A percentile compares a stretch with the other conserved stretches of the same genome.
Evolutionary conservation across 495 filamentous ascomycete genomes (phyloP).

Genomic region (Hyphodiscus hymeniophilus): DNA sequence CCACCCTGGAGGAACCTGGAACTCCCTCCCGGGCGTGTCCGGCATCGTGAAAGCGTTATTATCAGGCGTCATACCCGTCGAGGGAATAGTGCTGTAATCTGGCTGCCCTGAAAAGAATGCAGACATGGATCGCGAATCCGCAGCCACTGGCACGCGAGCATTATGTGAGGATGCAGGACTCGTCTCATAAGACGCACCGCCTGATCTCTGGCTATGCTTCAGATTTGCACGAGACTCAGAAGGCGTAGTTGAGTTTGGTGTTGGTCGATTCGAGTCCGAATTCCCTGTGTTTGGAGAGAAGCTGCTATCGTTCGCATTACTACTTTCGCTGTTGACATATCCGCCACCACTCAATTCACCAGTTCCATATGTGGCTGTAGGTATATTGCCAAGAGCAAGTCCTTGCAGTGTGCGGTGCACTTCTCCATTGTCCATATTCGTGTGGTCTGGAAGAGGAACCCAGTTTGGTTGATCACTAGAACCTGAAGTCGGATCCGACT

Average conservation of each 20-base stretch:
- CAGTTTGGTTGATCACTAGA: conserved; percentile 7
- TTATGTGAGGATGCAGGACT: conserved; percentile 34
- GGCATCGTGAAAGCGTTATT: conserved; percentile 25
- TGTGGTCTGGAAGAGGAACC: conserved; percentile 1
- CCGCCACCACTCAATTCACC: conserved; percentile 18
- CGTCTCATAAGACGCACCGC: conserved; percentile 31
- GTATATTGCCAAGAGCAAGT: conserved; percentile 17
- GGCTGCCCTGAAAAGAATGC: conserved; percentile 14
- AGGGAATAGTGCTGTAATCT: conserved; percentile 15
- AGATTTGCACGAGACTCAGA: conserved; percentile 31
- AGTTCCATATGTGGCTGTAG: conserved; percentile 10
- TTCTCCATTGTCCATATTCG: conserved; percentile 18
- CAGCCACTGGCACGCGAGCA: conserved; percentile 23
- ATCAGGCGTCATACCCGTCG: conserved; percentile 19
- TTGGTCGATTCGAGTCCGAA: conserved; percentile 36
- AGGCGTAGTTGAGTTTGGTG: conserved; percentile 43
- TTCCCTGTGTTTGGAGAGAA: conserved; percentile 28
- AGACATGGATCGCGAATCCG: conserved; percentile 18
- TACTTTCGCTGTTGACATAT: conserved; percentile 25
- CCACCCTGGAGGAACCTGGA: conserved; percentile 33
- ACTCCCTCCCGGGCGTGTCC: conserved; percentile 29
- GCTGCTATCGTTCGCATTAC: conserved; percentile 9
- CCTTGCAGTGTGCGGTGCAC: conserved; percentile 26
- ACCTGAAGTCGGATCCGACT: conserved; percentile 3
- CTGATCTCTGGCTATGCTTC: conserved; percentile 26